These are phyloP conservation scores for Aotearoamyces nothofagi DNA, from an alignment of 2,329 filamentous ascomycete genomes.

Conservation along the genomic window DNA sequence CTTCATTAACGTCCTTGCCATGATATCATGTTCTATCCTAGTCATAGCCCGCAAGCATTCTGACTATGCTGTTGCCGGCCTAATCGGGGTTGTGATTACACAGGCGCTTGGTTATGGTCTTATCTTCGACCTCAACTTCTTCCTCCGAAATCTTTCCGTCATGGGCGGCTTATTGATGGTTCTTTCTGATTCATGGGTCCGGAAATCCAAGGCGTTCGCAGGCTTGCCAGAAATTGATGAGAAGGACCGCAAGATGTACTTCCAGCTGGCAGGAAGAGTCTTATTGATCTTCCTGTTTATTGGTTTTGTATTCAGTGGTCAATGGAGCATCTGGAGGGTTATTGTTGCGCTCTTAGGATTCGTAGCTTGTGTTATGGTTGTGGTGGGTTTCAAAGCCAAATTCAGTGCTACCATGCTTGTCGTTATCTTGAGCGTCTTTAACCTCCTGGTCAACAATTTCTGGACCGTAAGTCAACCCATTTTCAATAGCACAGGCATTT, in stretches of 20 bases:
- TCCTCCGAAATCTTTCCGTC: constrained; percentile 95
- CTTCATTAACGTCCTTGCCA: constrained; percentile 75
- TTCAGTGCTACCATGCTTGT: constrained; percentile 93
- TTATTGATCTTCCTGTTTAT: constrained; percentile 95
- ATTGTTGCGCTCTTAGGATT: constrained; percentile 73
- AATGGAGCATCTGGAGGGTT: constrained; percentile 83
- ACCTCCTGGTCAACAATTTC: constrained; percentile 97
- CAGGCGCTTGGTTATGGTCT: constrained; percentile 94
- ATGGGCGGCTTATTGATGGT: constrained; percentile 98
- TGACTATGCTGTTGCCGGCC: constrained; percentile 80
- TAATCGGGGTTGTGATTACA: constrained; percentile 79
- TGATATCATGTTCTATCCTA: constrained; percentile 66
- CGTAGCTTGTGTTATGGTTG: constrained; percentile 92
- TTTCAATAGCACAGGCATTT: constrained; percentile 2
- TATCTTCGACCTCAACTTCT: constrained; percentile 99
- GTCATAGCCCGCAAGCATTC: constrained; percentile 89
- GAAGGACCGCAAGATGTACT: constrained; percentile 99
- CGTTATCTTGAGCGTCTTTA: constrained; percentile 90
- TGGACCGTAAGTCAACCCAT: constrained; percentile 65
- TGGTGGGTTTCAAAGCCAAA: constrained; percentile 99
- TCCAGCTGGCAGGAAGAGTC: constrained; percentile 91
- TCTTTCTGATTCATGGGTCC: constrained; percentile 92
- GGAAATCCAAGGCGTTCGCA: constrained; percentile 93
- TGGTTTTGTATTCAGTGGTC: constrained; percentile 88
- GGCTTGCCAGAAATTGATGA: constrained; percentile 89